Percentiles rank a stretch among this genome's conserved stretches.
Evolutionary conservation across 2,329 filamentous ascomycete genomes (phyloP).

Genomic region (Anthostomella pinea): DNA sequence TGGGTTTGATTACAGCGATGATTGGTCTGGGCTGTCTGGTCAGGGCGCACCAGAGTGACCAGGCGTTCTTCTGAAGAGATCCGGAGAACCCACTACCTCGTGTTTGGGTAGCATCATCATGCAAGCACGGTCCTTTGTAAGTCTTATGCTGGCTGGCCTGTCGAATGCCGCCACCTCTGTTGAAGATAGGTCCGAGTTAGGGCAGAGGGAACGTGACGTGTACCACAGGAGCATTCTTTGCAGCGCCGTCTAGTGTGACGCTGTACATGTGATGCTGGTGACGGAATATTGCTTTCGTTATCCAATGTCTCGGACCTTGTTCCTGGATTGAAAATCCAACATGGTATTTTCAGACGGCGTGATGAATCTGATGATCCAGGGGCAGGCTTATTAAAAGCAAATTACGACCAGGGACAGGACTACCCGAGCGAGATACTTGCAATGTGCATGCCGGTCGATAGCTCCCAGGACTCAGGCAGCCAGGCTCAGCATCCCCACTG

Average conservation of each 20-base stretch:
- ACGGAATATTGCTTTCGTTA: constrained; percentile 15
- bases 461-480: too few species aligned
- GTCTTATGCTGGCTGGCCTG: too few species aligned
- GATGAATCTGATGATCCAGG: constrained; percentile 13
- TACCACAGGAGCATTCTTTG: neutral
- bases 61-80: too few species aligned
- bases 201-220: too few species aligned
- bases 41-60: too few species aligned
- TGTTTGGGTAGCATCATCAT: too few species aligned
- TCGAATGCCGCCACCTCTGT: too few species aligned
- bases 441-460: too few species aligned
- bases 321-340: constrained; percentile 17
- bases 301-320: constrained; percentile 24
- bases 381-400: constrained; percentile 26
- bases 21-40: constrained; percentile 8
- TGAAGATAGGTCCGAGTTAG: too few species aligned
- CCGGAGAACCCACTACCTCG: too few species aligned
- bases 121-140: too few species aligned
- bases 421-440: neutral
- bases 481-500: too few species aligned
- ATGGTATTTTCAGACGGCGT: constrained; percentile 21
- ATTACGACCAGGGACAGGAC: constrained; percentile 22
- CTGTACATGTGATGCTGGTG: constrained; percentile 3
- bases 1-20: constrained; percentile 26
- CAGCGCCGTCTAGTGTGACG: neutral